phyloP scores from a whole-genome alignment of 352 stramenopile genomes.

The Phytophthora niederhauseri region DNA sequence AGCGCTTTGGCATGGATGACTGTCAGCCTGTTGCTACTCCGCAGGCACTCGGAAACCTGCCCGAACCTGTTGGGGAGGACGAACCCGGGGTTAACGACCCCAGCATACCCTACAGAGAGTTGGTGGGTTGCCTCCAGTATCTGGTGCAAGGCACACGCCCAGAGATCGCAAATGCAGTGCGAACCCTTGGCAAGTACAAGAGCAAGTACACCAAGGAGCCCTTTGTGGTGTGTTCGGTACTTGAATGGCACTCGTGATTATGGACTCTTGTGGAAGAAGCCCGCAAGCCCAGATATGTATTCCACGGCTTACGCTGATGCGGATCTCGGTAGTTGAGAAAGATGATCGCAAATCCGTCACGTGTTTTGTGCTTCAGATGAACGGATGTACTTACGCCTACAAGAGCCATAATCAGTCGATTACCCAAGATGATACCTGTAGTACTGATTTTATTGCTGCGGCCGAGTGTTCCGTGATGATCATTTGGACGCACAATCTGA shows the following conservation, averaged over 20 bases:
- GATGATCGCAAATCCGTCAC: constrained; percentile 18
- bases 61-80: background rate
- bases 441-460: constrained; percentile 1
- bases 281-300: constrained; percentile 8
- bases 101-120: constrained; percentile 2
- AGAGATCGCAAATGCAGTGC: constrained; percentile 3
- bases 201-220: too few relatives aligned
- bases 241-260: constrained; percentile 1
- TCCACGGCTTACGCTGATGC: constrained; percentile 16
- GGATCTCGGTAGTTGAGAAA: constrained; percentile 14
- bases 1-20: constrained; percentile 13
- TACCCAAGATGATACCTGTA: constrained; percentile 6
- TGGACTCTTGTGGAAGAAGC: constrained; percentile 12
- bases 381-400: constrained; percentile 15
- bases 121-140: constrained; percentile 5
- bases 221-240: constrained; percentile 12
- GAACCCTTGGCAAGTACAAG: background rate
- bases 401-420: constrained; percentile 13
- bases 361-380: background rate
- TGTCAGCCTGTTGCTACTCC: constrained; percentile 9
- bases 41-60: constrained; percentile 1
- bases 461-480: too few relatives aligned
- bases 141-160: too few relatives aligned
- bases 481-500: constrained; percentile 4
- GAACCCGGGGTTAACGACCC: constrained; percentile 10